Evolutionary conservation across 345 rosid genomes (phyloP).

Genomic region (Isatis tinctoria): DNA sequence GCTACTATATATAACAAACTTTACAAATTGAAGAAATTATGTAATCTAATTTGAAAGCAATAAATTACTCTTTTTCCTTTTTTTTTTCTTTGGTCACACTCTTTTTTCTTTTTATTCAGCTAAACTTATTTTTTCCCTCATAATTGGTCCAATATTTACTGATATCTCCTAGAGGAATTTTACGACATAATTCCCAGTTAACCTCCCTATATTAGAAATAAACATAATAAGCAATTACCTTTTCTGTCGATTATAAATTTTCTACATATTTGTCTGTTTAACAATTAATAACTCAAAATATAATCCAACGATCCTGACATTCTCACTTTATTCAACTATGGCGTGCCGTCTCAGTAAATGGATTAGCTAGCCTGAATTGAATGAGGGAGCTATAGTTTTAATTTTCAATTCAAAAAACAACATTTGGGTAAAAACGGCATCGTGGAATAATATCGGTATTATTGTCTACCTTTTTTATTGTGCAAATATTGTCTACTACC

Average conservation of each 20-base stretch:
- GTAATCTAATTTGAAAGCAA: too few species aligned
- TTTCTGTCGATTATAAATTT: neutral
- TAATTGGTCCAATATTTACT: too few species aligned
- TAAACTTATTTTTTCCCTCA: too few species aligned
- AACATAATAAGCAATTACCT: neutral
- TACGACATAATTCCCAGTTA: too few species aligned
- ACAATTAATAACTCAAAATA: neutral
- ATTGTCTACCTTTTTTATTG: neutral
- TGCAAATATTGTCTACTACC: neutral
- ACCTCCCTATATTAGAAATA: too few species aligned
- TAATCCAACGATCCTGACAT: neutral
- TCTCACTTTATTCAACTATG: conserved; percentile 13
- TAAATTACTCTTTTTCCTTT: too few species aligned
- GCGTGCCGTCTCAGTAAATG: conserved; percentile 16
- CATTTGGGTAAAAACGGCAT: neutral
- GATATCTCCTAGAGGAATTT: too few species aligned
- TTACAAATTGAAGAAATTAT: too few species aligned
- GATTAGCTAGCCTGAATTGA: neutral
- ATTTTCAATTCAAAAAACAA: neutral
- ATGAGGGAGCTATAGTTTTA: neutral
- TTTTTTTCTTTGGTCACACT: too few species aligned
- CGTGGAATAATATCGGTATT: conserved; percentile 4
- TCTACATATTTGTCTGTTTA: neutral
- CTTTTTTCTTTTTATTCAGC: too few species aligned
- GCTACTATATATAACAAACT: too few species aligned